Evolutionary conservation across 2,329 filamentous ascomycete species (phyloP), one percentile per base, ranked within the genome.

Genomic region (Colletotrichum truncatum): DNA sequence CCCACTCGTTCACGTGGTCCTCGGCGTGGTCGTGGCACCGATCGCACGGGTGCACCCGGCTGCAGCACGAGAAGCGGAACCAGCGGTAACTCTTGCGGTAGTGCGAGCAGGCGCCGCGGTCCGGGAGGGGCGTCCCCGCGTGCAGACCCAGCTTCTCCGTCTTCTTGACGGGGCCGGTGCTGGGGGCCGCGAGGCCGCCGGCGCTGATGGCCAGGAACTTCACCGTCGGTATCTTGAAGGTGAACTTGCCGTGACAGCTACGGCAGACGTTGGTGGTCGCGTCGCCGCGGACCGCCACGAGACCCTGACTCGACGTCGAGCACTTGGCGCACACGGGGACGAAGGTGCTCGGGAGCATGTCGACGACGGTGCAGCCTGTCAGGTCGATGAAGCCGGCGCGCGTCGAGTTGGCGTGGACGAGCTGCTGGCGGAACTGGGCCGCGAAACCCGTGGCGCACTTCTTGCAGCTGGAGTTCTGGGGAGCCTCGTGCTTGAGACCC

Each of bases 321-420:
- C 93, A 97, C 72, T 87, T 84, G 1, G 87, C 85, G 75, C 93
- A 97, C 0, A 91, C 94, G 14, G 93, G 93, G 28, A 92, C 80
- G 78, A 97, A 95, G 39, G 88, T 89, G 76, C 91, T 94, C 57
- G 91, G 90, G 10, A 96, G 85, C 82, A 96, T 87, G 73, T 96
- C 93, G 46, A 88, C 84, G 8, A 93, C 85, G 6, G 88, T 90
- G 77, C 92, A 94, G 14, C 91, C 92, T 25, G 90, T 86, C 9
- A 93, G 78, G 74, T 96, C 92, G 63, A 97, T 77, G 74, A 94
- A 94, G 4, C 93, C 93, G 11, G 92, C 92, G 63, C 92, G 84
- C n/a, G 86, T 84, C 4, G 91, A 93, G 78, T 90, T 86, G 55
- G 86, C 82, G 77, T 96, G 93, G 67, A 96, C 87, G 61, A 93